Evolutionary conservation across 441 rosid species (phyloP), one percentile per base, ranked within the genome.

Genomic region (Pelargonium exstipulatum): DNA sequence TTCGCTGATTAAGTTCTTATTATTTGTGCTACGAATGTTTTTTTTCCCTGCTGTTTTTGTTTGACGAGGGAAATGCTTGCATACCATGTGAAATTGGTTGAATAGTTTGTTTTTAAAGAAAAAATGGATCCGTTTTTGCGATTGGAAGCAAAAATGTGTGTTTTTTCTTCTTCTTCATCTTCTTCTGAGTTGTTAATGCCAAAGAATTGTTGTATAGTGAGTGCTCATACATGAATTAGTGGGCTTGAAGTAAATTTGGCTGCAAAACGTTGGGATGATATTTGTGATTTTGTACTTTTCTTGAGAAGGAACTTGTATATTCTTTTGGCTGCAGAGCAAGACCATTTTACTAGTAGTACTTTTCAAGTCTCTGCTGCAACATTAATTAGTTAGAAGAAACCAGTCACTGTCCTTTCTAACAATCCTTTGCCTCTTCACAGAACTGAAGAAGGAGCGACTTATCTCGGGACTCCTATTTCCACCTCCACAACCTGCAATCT

Each of bases 401-500:
- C 32, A 42, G 13, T 53, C 18, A n/a, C 48, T 45, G 40, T 40
- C 60, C 58, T 13, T n/a, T 35, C 29, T 58, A 18, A 57, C 32
- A 63, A 65, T 10, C 3, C 35, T 62, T 60, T 68, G 42, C 74
- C 4, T 71, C 53, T 35, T 69, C 66, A 66, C 86, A 89, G 98
- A 83, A 71, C 81, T 85, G 68, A 84, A 75, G 53, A 86, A 81
- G 74, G 96, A 88, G 76, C 91, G 87, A 73, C 81, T 88, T 75
- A 85, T 92, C 77, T 82, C 90, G 2, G 86, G 78, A 55, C 79
- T 87, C 66, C 71, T 88, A 49, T 71, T 76, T 62, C 87, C 83
- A 17, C 83, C 60, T 22, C 79, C 79, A 22, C 87, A 83, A 73
- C 73, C 70, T 73, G 64, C 80, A 42, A 64, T 74, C 64, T 75